Base-by-base conservation (phyloP, 2,329 filamentous ascomycete species). In the Neonectria punicea region DNA sequence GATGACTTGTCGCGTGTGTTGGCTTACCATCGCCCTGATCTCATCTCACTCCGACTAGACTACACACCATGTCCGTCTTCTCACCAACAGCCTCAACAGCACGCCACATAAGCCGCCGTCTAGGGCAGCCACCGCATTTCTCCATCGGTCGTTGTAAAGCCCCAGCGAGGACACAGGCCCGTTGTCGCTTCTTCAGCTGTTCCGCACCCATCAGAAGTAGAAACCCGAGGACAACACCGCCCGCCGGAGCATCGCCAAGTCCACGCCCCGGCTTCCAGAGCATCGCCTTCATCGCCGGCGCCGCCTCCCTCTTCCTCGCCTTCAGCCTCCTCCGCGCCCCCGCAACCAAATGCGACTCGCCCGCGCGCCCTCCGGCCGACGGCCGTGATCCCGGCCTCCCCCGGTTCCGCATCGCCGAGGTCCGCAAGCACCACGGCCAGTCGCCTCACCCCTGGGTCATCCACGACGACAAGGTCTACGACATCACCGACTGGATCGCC, bases 401-500 rank as follows among this genome's bases (percentile, higher is more conserved):
- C 14, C 81, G 82, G 4, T 87, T 81, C 70, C 82, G 83, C 32
- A 79, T 89, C 14, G 75, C 81, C 13, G 85, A 88, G 60, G 76
- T 89, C 51, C 84, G 82, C 53, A 78, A 84, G 55, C 86, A 89
- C 67, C 83, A 85, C n/a, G 79, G 80, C 18, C 80, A 81, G 20
- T 86, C 88, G 0, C 74, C 82, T 1, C 77, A 81, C 10, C 89
- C 89, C 2, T 92, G 90, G 90, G 85, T 92, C 4, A 87, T 86
- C n/a, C 83, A 84, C 58, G 87, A 83, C 25, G 86, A 87, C 73
- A 87, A 87, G 61, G 89, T 92, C 20, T 92, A 92, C 81, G 87
- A 92, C 72, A 92, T 92, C 57, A 92, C 89, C 1, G 87, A 91
- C 55, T 92, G 89, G 88, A 79, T 92, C 22, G 80, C 82, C 1